A percentile compares a stretch with the other conserved stretches of the same genome.
Evolutionary conservation across 2,329 filamentous ascomycete species (phyloP).

Genomic region (Alternaria viburni): DNA sequence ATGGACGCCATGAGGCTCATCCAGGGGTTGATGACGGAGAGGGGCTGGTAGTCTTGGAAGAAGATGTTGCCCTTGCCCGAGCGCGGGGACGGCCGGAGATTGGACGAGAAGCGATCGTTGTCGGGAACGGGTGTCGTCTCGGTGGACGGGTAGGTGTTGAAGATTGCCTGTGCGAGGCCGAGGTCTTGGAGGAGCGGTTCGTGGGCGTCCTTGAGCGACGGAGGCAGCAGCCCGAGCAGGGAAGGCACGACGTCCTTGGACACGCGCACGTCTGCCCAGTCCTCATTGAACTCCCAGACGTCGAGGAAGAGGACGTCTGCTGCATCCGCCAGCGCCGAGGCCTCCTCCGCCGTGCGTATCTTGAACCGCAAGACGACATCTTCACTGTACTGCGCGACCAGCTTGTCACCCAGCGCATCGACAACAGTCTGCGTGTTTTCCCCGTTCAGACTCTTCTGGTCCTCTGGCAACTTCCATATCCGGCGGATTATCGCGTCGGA

Average conservation of each 20-base stretch:
- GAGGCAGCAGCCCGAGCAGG: conserved; percentile 78
- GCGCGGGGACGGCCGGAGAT: conserved; percentile 37
- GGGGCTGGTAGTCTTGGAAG: conserved; percentile 89
- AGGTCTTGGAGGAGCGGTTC: conserved; percentile 77
- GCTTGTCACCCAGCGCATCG: conserved; percentile 21
- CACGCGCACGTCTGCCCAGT: conserved; percentile 85
- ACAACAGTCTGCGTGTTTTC: background rate
- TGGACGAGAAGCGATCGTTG: conserved; percentile 34
- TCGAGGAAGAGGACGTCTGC: conserved; percentile 80
- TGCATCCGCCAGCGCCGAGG: conserved; percentile 73
- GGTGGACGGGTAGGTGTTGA: conserved; percentile 71
- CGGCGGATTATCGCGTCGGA: conserved; percentile 45
- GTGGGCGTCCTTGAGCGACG: conserved; percentile 73
- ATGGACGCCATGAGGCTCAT: conserved; percentile 88
- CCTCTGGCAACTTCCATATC: conserved; percentile 38
- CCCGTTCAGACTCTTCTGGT: conserved; percentile 17
- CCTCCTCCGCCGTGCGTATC: conserved; percentile 71
- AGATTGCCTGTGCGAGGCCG: conserved; percentile 73
- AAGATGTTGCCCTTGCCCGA: conserved; percentile 69
- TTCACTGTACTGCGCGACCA: conserved; percentile 67
- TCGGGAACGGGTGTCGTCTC: conserved; percentile 36
- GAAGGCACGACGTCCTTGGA: conserved; percentile 78
- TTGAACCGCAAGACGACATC: conserved; percentile 92
- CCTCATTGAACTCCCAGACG: conserved; percentile 82
- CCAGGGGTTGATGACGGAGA: conserved; percentile 86